phyloP scores from a whole-genome alignment of 169 alveolate species.

The Plasmodium vinckei region DNA sequence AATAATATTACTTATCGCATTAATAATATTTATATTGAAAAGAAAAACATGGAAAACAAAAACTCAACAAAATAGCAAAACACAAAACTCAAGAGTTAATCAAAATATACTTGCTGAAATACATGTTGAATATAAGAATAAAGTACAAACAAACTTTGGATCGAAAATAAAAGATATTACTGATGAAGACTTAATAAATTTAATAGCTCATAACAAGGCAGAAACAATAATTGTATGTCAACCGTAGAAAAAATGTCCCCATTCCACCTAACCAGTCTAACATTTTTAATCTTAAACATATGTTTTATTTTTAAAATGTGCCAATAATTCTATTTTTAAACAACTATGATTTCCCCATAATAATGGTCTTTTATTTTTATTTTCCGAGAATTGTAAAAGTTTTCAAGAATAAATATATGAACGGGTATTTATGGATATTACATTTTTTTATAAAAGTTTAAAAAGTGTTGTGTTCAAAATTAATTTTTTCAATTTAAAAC shows the following conservation, averaged over 20 bases:
- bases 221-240: slow-evolving; percentile 45
- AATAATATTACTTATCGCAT: neutral
- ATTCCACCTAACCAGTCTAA: neutral
- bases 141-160: slow-evolving; percentile 60
- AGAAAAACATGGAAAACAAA: slow-evolving; percentile 18
- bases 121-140: slow-evolving; percentile 46
- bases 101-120: slow-evolving; percentile 53
- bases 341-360: no score
- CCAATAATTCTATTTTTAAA: no score
- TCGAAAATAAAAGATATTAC: slow-evolving; percentile 65
- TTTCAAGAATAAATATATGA: no score
- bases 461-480: no score
- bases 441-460: no score
- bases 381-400: no score
- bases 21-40: slow-evolving; percentile 12
- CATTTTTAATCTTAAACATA: no score
- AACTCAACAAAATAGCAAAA: neutral
- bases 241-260: neutral
- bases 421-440: no score
- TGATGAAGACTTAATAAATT: slow-evolving; percentile 48
- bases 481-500: no score
- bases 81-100: neutral
- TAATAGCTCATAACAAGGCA: slow-evolving; percentile 55
- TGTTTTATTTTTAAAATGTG: no score
- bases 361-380: no score